These are phyloP conservation scores for Penicillium sp. DNA, from an alignment of 2,329 filamentous ascomycete genomes.

Conservation along the genomic window DNA sequence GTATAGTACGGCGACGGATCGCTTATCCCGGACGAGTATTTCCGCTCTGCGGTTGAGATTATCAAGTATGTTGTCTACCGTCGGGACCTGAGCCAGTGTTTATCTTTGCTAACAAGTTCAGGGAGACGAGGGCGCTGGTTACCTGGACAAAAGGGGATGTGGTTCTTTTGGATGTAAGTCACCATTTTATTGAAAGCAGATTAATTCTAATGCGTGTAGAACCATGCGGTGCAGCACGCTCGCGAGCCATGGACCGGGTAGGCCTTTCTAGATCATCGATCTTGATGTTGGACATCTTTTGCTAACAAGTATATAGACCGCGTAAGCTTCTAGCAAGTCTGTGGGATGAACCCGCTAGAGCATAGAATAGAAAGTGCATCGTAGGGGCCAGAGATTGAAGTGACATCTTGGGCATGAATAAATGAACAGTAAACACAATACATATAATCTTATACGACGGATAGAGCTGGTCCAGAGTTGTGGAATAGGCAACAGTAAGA, in stretches of 20 bases:
- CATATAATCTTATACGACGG: too few relatives aligned
- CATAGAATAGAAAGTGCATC: too few relatives aligned
- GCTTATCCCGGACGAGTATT: not conserved
- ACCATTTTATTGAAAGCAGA: too few relatives aligned
- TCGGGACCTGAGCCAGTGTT: not conserved
- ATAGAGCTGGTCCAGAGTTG: too few relatives aligned
- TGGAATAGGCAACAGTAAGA: too few relatives aligned
- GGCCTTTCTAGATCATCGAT: not conserved
- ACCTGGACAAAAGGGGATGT: not conserved
- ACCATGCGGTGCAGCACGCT: slow-evolving; percentile 7
- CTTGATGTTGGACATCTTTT: not conserved
- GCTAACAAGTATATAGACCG: not conserved
- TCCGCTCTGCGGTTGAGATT: slow-evolving; percentile 6
- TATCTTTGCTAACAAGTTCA: not conserved
- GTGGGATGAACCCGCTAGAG: not conserved
- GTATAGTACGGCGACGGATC: slow-evolving; percentile 4
- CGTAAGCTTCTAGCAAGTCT: not conserved
- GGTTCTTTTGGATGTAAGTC: slow-evolving; percentile 4
- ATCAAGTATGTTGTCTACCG: not conserved
- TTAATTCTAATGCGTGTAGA: not conserved
- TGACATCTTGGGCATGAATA: too few relatives aligned
- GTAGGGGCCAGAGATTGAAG: too few relatives aligned
- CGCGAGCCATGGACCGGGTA: slow-evolving; percentile 5
- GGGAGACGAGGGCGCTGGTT: slow-evolving; percentile 1
- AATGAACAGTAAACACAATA: too few relatives aligned